Conservation (phyloP, 192 early-diverging fungal genomes). For the Lunasporangiospora selenospora region DNA sequence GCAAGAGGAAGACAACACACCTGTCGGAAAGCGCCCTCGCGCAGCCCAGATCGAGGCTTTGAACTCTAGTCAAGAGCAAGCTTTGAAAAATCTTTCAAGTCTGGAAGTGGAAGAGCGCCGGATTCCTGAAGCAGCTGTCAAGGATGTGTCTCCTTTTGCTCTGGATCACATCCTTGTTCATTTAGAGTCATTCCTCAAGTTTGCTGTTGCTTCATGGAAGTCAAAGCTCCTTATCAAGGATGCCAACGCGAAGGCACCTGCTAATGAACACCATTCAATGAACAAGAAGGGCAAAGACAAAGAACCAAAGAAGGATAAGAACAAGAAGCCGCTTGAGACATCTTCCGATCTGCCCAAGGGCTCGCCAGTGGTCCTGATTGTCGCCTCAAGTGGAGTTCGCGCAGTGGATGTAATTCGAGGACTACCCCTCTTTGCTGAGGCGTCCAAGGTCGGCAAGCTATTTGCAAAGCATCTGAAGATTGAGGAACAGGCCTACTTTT, state of each 20-base stretch:
- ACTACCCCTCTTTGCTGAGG: constrained; percentile 58
- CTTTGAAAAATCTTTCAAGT: constrained; percentile 45
- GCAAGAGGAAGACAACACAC: constrained; percentile 36
- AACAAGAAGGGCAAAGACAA: constrained; percentile 19
- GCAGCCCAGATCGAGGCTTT: constrained; percentile 47
- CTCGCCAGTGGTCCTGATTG: constrained; percentile 59
- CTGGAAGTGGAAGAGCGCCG: constrained; percentile 50
- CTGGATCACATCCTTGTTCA: constrained; percentile 54
- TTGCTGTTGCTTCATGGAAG: constrained; percentile 44
- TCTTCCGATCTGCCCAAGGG: constrained; percentile 43
- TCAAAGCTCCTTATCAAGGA: constrained; percentile 34
- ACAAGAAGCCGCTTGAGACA: constrained; percentile 49
- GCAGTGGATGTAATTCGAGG: constrained; percentile 64
- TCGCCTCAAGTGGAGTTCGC: constrained; percentile 68
- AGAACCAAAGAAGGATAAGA: constrained; percentile 42
- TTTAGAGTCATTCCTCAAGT: constrained; percentile 59
- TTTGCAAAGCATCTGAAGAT: constrained; percentile 84
- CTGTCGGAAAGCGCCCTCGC: constrained; percentile 32
- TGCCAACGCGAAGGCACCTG: constrained; percentile 16
- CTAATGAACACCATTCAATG: constrained; percentile 1
- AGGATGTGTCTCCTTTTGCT: constrained; percentile 51
- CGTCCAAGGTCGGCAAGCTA: constrained; percentile 69
- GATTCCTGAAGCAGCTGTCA: constrained; percentile 43
- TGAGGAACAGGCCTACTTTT: constrained; percentile 66
- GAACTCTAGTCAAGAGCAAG: constrained; percentile 48